Base-by-base conservation (phyloP, 768 basidiomycete genomes). In the Antrodiella citrinella region DNA sequence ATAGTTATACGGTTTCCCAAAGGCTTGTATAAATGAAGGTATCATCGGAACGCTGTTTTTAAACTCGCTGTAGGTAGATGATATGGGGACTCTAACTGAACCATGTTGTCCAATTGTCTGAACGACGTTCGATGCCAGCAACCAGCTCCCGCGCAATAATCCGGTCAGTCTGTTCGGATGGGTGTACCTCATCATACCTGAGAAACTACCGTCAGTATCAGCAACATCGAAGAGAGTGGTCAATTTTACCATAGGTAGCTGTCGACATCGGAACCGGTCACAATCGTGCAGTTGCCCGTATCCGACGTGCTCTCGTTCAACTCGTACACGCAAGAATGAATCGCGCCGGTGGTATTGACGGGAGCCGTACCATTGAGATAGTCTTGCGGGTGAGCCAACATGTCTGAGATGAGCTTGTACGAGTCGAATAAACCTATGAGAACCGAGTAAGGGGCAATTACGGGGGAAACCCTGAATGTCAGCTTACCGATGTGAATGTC, bases 291-390 rank as follows among this genome's bases (percentile, higher is more conserved):
- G 18, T 48, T 61, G 3, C 62, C 62, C 2, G 57, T 49, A 24
- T 60, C 61, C 11, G 54, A 54, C 50, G 56, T 54, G 13, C 55
- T 35, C 15, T 35, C 71, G 51, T 67, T 64, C 38, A 64, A 38
- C 51, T 69, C 45, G 57, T 71, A 74, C 2, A 78, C 67, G 56
- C 81, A 82, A 0, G 74, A 66, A 38, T 72, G 58, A 35, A 77
- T 66, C 20, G 72, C 69, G 0, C 80, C 76, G 0, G 77, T 82
- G 21, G 78, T 72, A 54, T 84, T 83, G 44, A 76, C 61, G 11
- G 81, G 78, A 0, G 72, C 80, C 0, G 81, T 84, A 5, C 82
- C 82, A 52, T 84, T 85, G 25, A 84, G 63, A 61, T 83, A 84
- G 3, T 59, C 53, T 5, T 62, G 54, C 1, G 83, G 82, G 49